Evolutionary conservation across 805 yeast genomes (phyloP).

Genomic region (Ogataea sp.): DNA sequence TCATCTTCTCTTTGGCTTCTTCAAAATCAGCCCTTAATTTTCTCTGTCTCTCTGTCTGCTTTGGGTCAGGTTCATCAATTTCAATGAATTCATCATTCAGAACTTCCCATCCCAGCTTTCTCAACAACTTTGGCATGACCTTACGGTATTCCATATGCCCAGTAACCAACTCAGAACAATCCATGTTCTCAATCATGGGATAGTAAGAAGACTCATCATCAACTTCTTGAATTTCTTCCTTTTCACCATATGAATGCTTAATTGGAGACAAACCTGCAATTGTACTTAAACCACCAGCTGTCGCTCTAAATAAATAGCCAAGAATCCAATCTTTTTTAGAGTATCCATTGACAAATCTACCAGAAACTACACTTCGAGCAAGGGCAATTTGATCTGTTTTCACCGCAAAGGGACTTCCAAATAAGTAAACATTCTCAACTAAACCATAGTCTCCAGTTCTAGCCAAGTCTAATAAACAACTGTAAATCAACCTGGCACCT

Average conservation of each 20-base stretch:
- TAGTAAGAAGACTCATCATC: slow-evolving; percentile 21
- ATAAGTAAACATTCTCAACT: slow-evolving; percentile 77
- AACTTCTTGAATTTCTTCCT: slow-evolving; percentile 3
- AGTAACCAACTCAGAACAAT: slow-evolving; percentile 78
- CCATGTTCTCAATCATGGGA: slow-evolving; percentile 67
- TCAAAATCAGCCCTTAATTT: slow-evolving; percentile 79
- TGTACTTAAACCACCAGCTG: slow-evolving; percentile 88
- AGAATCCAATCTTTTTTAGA: slow-evolving; percentile 93
- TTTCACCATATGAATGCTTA: slow-evolving; percentile 24
- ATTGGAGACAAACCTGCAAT: slow-evolving; percentile 86
- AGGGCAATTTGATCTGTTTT: slow-evolving; percentile 68
- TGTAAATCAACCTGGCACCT: slow-evolving; percentile 87
- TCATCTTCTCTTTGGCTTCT: slow-evolving; percentile 64
- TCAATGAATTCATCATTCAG: slow-evolving; percentile 88
- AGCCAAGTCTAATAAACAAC: slow-evolving; percentile 82
- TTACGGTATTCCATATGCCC: slow-evolving; percentile 98
- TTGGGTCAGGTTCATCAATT: slow-evolving; percentile 94
- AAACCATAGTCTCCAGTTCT: slow-evolving; percentile 81
- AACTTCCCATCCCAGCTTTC: slow-evolving; percentile 68
- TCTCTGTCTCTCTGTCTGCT: slow-evolving; percentile 73
- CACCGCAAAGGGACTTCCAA: slow-evolving; percentile 84
- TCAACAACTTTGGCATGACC: slow-evolving; percentile 78
- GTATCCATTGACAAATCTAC: slow-evolving; percentile 83
- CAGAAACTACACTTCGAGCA: slow-evolving; percentile 83
- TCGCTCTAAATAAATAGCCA: slow-evolving; percentile 91